A percentile compares a stretch with the other conserved stretches of the same genome.
Conservation (phyloP, 352 stramenopile genomes). For the Pythium graminicola region DNA sequence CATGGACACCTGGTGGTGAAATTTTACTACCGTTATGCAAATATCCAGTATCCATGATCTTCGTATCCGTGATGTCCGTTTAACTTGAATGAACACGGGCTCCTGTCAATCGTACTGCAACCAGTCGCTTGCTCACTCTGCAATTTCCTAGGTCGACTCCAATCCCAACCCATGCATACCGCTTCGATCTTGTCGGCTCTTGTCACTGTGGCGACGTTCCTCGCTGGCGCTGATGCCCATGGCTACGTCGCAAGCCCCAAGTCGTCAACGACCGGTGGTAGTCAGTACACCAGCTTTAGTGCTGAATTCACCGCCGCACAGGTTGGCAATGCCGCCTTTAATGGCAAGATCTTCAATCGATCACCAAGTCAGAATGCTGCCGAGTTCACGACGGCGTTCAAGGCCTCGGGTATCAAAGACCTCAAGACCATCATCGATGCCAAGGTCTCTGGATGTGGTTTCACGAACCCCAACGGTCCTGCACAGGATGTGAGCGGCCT, state of each 20-base stretch:
- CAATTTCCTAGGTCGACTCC: too few relatives aligned
- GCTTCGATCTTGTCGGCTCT: not conserved
- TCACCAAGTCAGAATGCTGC: constrained; percentile 16
- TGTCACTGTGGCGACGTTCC: not conserved
- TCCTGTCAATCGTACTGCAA: too few relatives aligned
- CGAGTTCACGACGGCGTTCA: constrained; percentile 6
- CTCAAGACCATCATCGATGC: constrained; percentile 4
- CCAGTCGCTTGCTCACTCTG: not conserved
- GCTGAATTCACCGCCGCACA: constrained; percentile 23
- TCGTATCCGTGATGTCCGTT: not conserved
- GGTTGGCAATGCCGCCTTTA: constrained; percentile 26
- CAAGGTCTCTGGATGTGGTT: constrained; percentile 3
- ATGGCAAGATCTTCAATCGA: constrained; percentile 23
- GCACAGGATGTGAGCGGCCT: constrained; percentile 17
- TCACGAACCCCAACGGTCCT: constrained; percentile 20
- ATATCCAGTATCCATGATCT: too few relatives aligned
- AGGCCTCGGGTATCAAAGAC: constrained; percentile 3
- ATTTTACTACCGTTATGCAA: too few relatives aligned
- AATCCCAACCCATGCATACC: constrained; percentile 15
- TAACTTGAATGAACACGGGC: too few relatives aligned
- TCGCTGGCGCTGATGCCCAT: constrained; percentile 13
- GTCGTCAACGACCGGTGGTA: constrained; percentile 19
- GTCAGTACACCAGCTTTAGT: constrained; percentile 25
- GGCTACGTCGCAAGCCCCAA: constrained; percentile 26
- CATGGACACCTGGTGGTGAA: too few relatives aligned